Conservation (phyloP, 805 yeast species). For the Torulaspora franciscae region DNA sequence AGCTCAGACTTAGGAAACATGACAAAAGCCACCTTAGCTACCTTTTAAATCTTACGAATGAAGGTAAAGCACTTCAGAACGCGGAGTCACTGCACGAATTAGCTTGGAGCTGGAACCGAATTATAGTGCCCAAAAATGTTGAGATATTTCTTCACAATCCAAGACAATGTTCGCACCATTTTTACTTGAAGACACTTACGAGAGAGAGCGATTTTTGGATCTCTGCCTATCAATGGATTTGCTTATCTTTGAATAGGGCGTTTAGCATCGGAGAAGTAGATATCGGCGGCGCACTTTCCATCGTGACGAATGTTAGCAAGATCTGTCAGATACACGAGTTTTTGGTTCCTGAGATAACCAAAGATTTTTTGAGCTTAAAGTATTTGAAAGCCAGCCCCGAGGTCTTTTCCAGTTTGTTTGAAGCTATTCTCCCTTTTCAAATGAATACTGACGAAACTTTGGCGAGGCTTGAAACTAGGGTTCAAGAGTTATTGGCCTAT, state of each 20-base stretch:
- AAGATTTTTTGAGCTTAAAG: constrained; percentile 17
- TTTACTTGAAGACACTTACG: constrained; percentile 13
- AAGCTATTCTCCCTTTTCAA: constrained; percentile 11
- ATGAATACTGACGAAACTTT: not conserved
- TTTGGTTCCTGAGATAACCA: constrained; percentile 5
- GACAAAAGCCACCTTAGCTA: not conserved
- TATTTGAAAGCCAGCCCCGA: constrained; percentile 14
- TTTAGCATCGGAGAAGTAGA: constrained; percentile 9
- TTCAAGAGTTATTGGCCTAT: constrained; percentile 16
- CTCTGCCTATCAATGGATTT: constrained; percentile 17
- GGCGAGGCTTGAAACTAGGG: not conserved
- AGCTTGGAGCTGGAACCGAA: constrained; percentile 17
- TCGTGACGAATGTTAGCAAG: constrained; percentile 1
- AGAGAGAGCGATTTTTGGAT: constrained; percentile 12
- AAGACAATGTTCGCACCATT: constrained; percentile 2
- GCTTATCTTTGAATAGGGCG: constrained; percentile 16
- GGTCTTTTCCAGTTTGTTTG: constrained; percentile 13
- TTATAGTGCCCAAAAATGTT: constrained; percentile 16
- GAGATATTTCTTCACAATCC: constrained; percentile 10
- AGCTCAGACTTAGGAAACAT: constrained; percentile 1
- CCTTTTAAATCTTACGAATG: not conserved
- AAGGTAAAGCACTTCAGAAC: constrained; percentile 10
- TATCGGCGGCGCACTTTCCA: constrained; percentile 1
- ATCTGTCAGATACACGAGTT: constrained; percentile 13
- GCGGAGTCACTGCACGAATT: constrained; percentile 18